Conservation (phyloP, 2,329 filamentous ascomycete genomes). For the Penicillium sp. region DNA sequence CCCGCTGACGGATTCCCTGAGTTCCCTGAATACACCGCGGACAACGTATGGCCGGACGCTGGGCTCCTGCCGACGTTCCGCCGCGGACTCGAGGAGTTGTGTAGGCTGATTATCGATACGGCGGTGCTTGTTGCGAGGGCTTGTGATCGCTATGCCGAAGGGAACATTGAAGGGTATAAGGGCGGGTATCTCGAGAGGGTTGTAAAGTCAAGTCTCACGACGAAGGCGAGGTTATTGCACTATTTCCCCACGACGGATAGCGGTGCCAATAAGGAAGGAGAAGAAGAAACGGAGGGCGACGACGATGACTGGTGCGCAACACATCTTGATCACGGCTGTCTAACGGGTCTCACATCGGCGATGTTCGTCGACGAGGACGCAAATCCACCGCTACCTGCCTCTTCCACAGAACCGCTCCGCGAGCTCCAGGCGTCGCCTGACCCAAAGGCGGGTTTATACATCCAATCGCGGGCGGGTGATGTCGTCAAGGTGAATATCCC, state of each 20-base stretch:
- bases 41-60: constrained; percentile 84
- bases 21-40: constrained; percentile 86
- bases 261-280: not conserved
- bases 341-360: constrained; percentile 90
- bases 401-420: constrained; percentile 54
- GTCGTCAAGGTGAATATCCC: constrained; percentile 94
- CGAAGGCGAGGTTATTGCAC: constrained; percentile 89
- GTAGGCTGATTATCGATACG: constrained; percentile 83
- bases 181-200: constrained; percentile 82
- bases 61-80: constrained; percentile 75
- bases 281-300: constrained; percentile 47
- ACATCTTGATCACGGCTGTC: constrained; percentile 82
- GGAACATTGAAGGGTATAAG: constrained; percentile 78
- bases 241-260: constrained; percentile 70
- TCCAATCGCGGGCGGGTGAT: constrained; percentile 79
- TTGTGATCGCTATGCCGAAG: constrained; percentile 82
- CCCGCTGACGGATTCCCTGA: constrained; percentile 48
- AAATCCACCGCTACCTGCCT: constrained; percentile 40
- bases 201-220: constrained; percentile 82
- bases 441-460: constrained; percentile 86
- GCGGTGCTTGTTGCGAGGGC: constrained; percentile 87
- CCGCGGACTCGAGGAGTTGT: constrained; percentile 73
- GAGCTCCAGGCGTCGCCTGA: constrained; percentile 82
- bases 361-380: constrained; percentile 88
- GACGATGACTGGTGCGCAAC: constrained; percentile 92